Base-by-base conservation (phyloP, 164 flowering plant species). In the Protea cynaroides region DNA sequence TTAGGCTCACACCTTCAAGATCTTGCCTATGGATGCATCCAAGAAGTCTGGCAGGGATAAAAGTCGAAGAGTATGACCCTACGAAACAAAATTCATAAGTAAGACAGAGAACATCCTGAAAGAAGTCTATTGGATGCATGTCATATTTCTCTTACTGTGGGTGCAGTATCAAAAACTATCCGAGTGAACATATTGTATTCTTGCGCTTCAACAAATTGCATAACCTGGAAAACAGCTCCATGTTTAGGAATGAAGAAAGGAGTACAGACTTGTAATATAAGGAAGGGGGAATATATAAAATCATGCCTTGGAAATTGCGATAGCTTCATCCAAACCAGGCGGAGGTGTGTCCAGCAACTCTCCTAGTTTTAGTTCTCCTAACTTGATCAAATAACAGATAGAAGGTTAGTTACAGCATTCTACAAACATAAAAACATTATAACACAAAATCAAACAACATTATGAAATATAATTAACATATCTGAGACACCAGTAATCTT, bases 251-350 rank as follows among this genome's bases (percentile, higher is more conserved):
- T 29, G 34, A 29, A 29, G 34, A 29, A 29, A 5, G 34, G 34
- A 29, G 4, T 5, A 29, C 5, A 29, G 34, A n/a, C n/a, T 29
- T 29, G 34, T 29, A 29, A 29, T 29, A 29, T 29, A 5, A 5
- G 34, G 34, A 29, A n/a, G n/a, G n/a, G n/a, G n/a, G n/a, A n/a
- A n/a, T n/a, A n/a, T n/a, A n/a, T n/a, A n/a, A 8, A 57, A 36
- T 54, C 82, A 63, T 72, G 75, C 98, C 86, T 90, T 92, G 19
- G 97, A 83, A 70, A 92, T 92, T 64, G 97, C 98, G 69, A 92
- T 81, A 64, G 94, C 97, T 82, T 92, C 98, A 87, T 92, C 98
- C 61, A 92, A 63, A 56, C 98, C 98, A 78, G 98, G 98, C 49
- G 98, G 98, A 61, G 96, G 96, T 9, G 98, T 83, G 50, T 90